Evolutionary conservation across 1,139 yeast species (phyloP), one percentile per base, ranked within the genome.

Genomic region (Suhomyces kunorum): DNA sequence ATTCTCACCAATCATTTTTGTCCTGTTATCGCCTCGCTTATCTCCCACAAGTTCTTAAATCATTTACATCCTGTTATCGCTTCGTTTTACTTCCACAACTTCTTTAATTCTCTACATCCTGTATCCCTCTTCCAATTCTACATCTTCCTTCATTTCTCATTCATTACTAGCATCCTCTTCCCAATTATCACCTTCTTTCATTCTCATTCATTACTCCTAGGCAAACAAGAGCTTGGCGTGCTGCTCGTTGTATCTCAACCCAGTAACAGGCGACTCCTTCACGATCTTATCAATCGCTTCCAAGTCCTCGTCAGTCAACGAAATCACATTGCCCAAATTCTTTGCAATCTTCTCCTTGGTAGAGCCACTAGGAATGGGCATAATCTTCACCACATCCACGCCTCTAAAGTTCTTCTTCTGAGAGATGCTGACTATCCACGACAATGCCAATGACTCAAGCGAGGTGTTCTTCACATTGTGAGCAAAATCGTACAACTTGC

Each of bases 341-440:
- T 78, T 83, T 37, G 71, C 69, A 20, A 83, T 78, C 55, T 86
- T 80, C 12, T 61, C 71, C 8, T 66, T 64, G 18, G 81, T 75
- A 6, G 88, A 74, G 8, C 87, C 81, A 39, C 89, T 83, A 17
- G 95, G 95, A 56, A 87, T 85, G 30, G 96, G 95, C 32, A 88
- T 61, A 36, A 87, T 71, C 41, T 68, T 71, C 44, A 74, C 76
- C 33, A 59, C 68, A 52, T 54, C 58, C 34, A 54, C 68, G 49
- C 67, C 76, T 33, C 49, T 45, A 41, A 51, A 65, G 33, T 61
- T 54, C 32, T 51, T 44, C 7, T 53, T 48, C 6, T 57, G 63
- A 0, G 70, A 61, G 19, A 67, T 49, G 12, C 67, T 64, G 46
- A 71, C 55, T 46, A 87, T 63, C 94, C 95, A 88, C 5, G 87